Conservation (phyloP, 352 stramenopile species). For the Phytophthora tubulina region DNA sequence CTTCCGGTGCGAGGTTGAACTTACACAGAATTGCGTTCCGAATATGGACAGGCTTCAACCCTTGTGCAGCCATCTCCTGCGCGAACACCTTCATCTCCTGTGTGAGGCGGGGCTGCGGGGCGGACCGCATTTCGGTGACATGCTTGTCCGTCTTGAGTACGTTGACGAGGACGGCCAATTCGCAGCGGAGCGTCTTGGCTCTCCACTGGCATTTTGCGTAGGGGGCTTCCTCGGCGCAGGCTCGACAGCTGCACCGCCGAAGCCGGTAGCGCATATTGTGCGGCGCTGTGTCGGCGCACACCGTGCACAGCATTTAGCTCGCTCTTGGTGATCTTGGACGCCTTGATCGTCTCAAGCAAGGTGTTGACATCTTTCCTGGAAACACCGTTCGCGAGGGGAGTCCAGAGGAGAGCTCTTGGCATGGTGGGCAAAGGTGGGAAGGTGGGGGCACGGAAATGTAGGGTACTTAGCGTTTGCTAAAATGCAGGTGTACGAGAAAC, state of each 20-base stretch:
- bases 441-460: neutral
- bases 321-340: slow-evolving; percentile 14
- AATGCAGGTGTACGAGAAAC: neutral
- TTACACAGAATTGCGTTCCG: neutral
- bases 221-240: neutral
- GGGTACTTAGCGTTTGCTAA: neutral
- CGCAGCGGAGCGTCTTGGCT: neutral
- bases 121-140: neutral
- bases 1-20: slow-evolving; percentile 1
- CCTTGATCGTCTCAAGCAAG: neutral
- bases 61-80: neutral
- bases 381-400: slow-evolving; percentile 3
- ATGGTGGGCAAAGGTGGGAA: neutral
- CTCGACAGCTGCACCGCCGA: neutral
- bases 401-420: neutral
- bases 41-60: slow-evolving; percentile 7
- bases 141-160: slow-evolving; percentile 3
- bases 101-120: neutral
- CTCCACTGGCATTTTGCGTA: slow-evolving; percentile 10
- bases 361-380: neutral
- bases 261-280: slow-evolving; percentile 15
- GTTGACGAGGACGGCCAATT: slow-evolving; percentile 1
- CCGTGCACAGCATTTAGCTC: slow-evolving; percentile 4
- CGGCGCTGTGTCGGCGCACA: neutral
- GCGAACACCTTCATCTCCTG: neutral